phyloP scores from a whole-genome alignment of 23 red algal species.

The Cyanidium caldarium region DNA sequence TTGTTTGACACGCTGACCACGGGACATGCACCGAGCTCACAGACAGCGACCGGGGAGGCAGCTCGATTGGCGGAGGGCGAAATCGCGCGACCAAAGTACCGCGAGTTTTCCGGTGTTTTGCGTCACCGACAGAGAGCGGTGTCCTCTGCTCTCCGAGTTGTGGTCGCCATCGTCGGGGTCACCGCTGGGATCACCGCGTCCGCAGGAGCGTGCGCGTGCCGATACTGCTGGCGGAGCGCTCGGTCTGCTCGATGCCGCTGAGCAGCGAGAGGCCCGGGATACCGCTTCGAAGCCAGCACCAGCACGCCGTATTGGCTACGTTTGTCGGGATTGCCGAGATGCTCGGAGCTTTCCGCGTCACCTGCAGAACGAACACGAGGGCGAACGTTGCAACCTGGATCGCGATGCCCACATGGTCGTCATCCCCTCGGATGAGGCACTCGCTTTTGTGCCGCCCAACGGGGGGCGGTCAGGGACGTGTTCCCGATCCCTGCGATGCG shows the following conservation, averaged over 20 bases:
- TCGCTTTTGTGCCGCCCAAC: not conserved
- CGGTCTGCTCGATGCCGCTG: too few species aligned
- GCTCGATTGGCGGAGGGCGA: too few species aligned
- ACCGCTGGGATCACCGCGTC: too few species aligned
- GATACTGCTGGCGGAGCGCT: too few species aligned
- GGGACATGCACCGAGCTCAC: too few species aligned
- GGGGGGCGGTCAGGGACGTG: not conserved
- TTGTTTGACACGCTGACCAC: too few species aligned
- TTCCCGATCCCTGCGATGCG: constrained; percentile 1
- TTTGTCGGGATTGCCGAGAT: not conserved
- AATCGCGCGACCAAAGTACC: too few species aligned
- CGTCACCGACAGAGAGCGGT: not conserved
- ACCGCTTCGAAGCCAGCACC: too few species aligned
- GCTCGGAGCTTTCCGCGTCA: not conserved
- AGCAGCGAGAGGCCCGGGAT: too few species aligned
- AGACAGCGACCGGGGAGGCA: too few species aligned
- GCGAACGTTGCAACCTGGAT: not conserved
- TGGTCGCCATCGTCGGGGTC: too few species aligned
- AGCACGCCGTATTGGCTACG: not conserved
- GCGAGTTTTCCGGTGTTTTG: constrained; percentile 4
- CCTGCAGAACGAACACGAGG: not conserved
- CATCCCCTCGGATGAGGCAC: not conserved
- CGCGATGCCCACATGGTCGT: not conserved
- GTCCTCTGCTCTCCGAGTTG: not conserved
- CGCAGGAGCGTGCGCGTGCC: too few species aligned